phyloP scores from a whole-genome alignment of 805 yeast species.

The Spathaspora sp. region DNA sequence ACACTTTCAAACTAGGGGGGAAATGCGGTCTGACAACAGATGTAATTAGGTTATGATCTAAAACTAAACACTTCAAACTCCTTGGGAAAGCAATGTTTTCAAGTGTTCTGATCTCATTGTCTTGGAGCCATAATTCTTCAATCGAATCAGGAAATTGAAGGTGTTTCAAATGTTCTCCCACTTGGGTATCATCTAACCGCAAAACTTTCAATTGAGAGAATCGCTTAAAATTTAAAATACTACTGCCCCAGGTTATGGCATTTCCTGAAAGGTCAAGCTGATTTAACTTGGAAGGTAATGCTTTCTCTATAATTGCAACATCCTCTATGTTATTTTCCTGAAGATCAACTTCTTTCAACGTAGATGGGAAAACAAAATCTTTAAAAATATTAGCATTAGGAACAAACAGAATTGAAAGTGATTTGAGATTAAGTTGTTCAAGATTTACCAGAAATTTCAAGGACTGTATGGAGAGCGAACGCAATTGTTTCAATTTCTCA shows the following conservation, averaged over 20 bases:
- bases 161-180: constrained; percentile 9
- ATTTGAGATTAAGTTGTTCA: neutral
- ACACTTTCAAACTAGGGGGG: constrained; percentile 9
- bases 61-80: constrained; percentile 11
- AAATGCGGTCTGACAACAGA: constrained; percentile 7
- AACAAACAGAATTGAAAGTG: neutral
- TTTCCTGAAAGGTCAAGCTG: constrained; percentile 13
- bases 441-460: neutral
- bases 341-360: constrained; percentile 7
- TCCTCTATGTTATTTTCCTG: neutral
- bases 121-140: constrained; percentile 13
- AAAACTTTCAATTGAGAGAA: constrained; percentile 8
- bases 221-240: constrained; percentile 9
- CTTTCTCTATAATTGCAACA: neutral
- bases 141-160: constrained; percentile 14
- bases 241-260: constrained; percentile 14
- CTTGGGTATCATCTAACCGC: constrained; percentile 12
- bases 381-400: neutral
- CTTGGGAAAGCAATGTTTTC: constrained; percentile 14
- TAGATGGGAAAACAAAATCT: constrained; percentile 4
- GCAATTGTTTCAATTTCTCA: neutral
- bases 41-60: constrained; percentile 15
- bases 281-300: neutral
- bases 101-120: constrained; percentile 13
- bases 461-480: neutral